These are phyloP conservation scores for Erodium moschatum DNA, from an alignment of 441 rosid genomes.

Conservation along the genomic window DNA sequence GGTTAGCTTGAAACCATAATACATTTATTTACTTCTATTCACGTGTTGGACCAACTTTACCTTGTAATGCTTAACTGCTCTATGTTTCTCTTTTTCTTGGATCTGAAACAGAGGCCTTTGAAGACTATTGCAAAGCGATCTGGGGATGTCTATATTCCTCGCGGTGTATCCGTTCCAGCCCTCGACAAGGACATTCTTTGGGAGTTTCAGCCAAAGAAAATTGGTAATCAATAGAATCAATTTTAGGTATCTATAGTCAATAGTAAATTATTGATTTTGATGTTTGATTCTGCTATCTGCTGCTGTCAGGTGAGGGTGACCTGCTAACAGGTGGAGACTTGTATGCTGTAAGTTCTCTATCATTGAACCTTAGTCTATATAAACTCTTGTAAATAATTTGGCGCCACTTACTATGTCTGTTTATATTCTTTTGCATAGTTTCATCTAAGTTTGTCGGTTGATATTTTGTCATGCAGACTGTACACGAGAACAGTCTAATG, in stretches of 20 bases:
- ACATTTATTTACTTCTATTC: not conserved
- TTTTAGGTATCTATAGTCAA: conserved; percentile 8
- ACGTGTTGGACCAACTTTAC: not conserved
- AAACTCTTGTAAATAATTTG: not conserved
- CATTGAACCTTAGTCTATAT: conserved; percentile 18
- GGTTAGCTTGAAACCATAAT: conserved; percentile 34
- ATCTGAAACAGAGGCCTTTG: conserved; percentile 68
- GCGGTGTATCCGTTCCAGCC: conserved; percentile 99
- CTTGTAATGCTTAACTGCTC: conserved; percentile 12
- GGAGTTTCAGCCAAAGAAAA: conserved; percentile 49
- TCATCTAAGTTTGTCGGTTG: conserved; percentile 14
- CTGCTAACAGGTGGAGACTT: conserved; percentile 52
- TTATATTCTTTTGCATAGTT: conserved; percentile 3
- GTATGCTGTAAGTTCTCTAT: conserved; percentile 68
- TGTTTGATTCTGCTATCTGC: not conserved
- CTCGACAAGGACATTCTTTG: no score
- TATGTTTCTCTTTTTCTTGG: conserved; percentile 14
- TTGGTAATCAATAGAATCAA: conserved; percentile 39
- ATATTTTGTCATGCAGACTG: conserved; percentile 49
- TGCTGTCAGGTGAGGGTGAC: conserved; percentile 49
- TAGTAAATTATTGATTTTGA: not conserved
- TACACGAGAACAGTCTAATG: conserved; percentile 91
- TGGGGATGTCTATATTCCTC: conserved; percentile 97
- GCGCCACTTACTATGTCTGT: not conserved
- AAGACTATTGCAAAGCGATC: conserved; percentile 88